A percentile compares a stretch with the other conserved stretches of the same genome.
Evolutionary conservation across 495 filamentous ascomycete species (phyloP).

Genomic region (Melanomma pulvis-pyrius): DNA sequence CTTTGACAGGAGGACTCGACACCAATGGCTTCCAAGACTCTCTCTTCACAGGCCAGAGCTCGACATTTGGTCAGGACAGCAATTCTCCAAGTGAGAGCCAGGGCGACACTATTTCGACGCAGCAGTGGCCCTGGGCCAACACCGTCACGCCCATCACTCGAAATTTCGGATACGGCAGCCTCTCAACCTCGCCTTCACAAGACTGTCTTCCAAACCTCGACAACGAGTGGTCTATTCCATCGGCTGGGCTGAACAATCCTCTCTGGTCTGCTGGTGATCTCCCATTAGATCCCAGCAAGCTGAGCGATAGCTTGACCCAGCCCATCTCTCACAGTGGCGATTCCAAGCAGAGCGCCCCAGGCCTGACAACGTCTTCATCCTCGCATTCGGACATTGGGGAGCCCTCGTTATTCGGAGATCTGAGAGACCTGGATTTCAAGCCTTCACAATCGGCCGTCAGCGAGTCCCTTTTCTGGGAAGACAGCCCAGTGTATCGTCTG

Average conservation of each 20-base stretch:
- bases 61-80: slow-evolving; percentile 24
- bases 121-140: slow-evolving; percentile 33
- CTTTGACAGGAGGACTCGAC: slow-evolving; percentile 27
- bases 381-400: slow-evolving; percentile 46
- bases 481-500: slow-evolving; percentile 28
- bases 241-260: slow-evolving; percentile 33
- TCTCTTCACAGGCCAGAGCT: slow-evolving; percentile 19
- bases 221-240: slow-evolving; percentile 35
- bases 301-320: slow-evolving; percentile 25
- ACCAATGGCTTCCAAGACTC: slow-evolving; percentile 20
- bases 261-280: slow-evolving; percentile 37
- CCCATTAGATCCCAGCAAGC: slow-evolving; percentile 35
- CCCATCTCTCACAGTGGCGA: slow-evolving; percentile 41
- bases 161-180: slow-evolving; percentile 27
- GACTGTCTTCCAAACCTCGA: slow-evolving; percentile 32
- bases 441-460: slow-evolving; percentile 17
- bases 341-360: slow-evolving; percentile 38
- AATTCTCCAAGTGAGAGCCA: slow-evolving; percentile 31
- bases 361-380: slow-evolving; percentile 44
- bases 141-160: slow-evolving; percentile 9
- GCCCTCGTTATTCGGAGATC: slow-evolving; percentile 18
- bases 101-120: slow-evolving; percentile 19
- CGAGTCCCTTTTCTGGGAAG: slow-evolving; percentile 36
- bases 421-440: slow-evolving; percentile 25
- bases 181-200: slow-evolving; percentile 39